Base-by-base conservation (phyloP, 1,139 yeast genomes). In the Pichia kudriavzevii region DNA sequence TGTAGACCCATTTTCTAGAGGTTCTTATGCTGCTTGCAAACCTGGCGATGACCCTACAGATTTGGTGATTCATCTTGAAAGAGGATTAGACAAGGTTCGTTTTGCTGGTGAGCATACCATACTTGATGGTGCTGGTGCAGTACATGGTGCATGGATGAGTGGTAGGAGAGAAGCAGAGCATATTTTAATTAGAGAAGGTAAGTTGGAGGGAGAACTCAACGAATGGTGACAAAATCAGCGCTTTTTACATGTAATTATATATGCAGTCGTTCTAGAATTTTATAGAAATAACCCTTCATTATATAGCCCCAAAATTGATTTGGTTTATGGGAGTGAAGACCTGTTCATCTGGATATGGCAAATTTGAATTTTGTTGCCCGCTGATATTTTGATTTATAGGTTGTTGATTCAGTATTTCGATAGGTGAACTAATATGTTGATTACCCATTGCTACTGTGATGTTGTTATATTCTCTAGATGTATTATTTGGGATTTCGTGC, bases 41-140 rank as follows among this genome's bases (percentile, higher is more conserved):
- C 74, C 80, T 0, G 78, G 75, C 10, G 87, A 83, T 52, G 83
- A 78, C 47, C 83, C 87, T 0, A 61, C 72, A 13, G 79, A 71
- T 33, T 46, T 66, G 23, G 64, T 76, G 4, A 55, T 77, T 6
- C 71, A 78, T 5, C 63, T 82, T 37, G 66, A 69, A 23, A 67
- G 70, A 21, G 83, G 82, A 0, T 32, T 57, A 13, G 50, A 38
- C 1, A 60, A 61, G 8, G 59, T 84, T 5, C 60, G 93, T 28
- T 84, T 85, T 63, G 94, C 94, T 0, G 95, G 95, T 7, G 95
- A 85, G 52, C 94, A 84, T 53, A 80, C 94, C 1, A 72, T 78
- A 20, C 57, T 70, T 48, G 91, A 83, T 44, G 95, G 94, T 5
- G 79, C 84, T 12, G 95, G 95, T 1, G 85, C 94, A 50, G 88